Conservation (phyloP, 345 rosid genomes). For the Theobroma cacao region DNA sequence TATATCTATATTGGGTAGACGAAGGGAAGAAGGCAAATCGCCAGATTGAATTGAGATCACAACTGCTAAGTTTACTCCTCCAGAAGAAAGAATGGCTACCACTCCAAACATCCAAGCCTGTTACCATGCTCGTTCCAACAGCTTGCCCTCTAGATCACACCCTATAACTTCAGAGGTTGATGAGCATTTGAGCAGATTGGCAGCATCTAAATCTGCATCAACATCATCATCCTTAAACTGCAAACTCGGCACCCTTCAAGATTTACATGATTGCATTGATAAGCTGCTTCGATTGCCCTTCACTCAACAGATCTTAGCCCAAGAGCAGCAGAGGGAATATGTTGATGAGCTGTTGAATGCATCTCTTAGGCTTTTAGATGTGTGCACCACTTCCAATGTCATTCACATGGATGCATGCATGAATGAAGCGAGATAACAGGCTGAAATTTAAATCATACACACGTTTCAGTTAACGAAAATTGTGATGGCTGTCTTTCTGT, state of each 20-base stretch:
- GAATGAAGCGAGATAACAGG: not conserved
- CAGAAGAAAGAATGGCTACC: slow-evolving; percentile 18
- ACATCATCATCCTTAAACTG: not conserved
- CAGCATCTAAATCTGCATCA: not conserved
- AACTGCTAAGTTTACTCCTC: not conserved
- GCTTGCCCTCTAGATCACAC: slow-evolving; percentile 27
- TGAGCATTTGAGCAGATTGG: slow-evolving; percentile 9
- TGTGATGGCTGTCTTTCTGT: not conserved
- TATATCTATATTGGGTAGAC: slow-evolving; percentile 7
- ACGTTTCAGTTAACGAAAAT: not conserved
- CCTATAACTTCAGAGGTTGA: slow-evolving; percentile 21
- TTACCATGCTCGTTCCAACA: slow-evolving; percentile 29
- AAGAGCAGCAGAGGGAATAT: slow-evolving; percentile 8
- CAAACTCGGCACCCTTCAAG: slow-evolving; percentile 9
- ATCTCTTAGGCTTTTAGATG: slow-evolving; percentile 29
- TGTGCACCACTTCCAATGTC: not conserved
- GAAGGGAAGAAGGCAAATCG: not conserved
- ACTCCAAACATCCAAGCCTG: not conserved
- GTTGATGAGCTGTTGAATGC: slow-evolving; percentile 26
- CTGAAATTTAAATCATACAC: not conserved
- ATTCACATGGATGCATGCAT: not conserved
- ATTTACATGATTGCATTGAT: slow-evolving; percentile 14
- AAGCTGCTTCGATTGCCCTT: slow-evolving; percentile 14
- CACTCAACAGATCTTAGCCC: slow-evolving; percentile 18
- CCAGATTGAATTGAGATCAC: not conserved